Base-by-base conservation (phyloP, 495 filamentous ascomycete genomes). In the Cetradonia linearis region DNA sequence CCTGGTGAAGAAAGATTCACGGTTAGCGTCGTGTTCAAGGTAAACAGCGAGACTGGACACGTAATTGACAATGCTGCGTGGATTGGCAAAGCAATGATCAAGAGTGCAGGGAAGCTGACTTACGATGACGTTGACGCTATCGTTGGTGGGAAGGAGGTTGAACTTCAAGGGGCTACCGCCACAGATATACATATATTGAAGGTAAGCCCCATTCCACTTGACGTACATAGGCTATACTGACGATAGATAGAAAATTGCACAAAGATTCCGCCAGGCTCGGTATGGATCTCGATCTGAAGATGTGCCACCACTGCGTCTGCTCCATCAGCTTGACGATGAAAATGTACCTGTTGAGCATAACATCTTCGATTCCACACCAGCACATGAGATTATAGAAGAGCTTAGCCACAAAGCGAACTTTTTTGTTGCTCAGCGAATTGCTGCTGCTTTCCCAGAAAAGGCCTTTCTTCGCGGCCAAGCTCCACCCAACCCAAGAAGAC, bases 291-390 rank as follows among this genome's bases (percentile, higher is more conserved):
- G 85, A 27, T 81, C 83, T 28, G 81, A 85, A 36, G 81, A 86
- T 10, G 87, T 95, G 62, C 87, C 91, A 23, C 83, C 91, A 50
- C 81, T 97, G 54, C 87, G 93, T 47, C 81, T 98, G 37, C 75
- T 97, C 42, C 87, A 95, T 69, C 87, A 93, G 70, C 82, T 96
- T n/a, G 94, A 98, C 66, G 93, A 98, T 65, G 93, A 98, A 77
- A 96, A 96, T 70, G 89, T 96, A 38, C 93, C 92, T 0, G 89
- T 96, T 28, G 90, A 93, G 73, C 82, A 88, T 67, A 98, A 97
- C 75, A 88, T 98, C 58, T 97, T 97, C 68, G 86, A 96, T 69
- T 89, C 87, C 25, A 89, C 87, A 27, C 80, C 85, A 16, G 87
- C 92, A 16, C 92, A 91, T 61, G 94, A 97, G 72, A 79, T 97